phyloP scores from a whole-genome alignment of 345 rosid species.

The sweet orange (Citrus sinensis) region DNA sequence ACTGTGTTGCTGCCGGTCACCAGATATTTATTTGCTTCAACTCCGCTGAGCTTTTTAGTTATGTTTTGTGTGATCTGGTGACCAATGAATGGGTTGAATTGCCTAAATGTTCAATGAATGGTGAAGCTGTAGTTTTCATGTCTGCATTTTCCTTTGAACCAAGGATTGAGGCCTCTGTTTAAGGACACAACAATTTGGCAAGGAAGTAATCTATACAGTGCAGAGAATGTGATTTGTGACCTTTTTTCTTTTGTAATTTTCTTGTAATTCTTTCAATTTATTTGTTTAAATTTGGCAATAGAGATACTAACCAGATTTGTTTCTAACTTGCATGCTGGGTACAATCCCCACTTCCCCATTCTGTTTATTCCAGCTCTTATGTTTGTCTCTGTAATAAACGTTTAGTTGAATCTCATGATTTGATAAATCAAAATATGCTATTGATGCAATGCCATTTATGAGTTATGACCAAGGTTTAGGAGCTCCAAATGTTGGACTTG shows the following conservation, averaged over 20 bases:
- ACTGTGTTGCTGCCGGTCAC: conserved; percentile 72
- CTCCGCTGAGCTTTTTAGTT: conserved; percentile 52
- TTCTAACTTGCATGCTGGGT: not conserved
- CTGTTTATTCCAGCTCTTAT: not conserved
- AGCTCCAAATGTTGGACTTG: not conserved
- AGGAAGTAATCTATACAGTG: not conserved
- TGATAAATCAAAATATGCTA: not conserved
- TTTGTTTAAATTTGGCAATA: not conserved
- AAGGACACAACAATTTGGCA: conserved; percentile 9
- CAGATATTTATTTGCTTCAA: conserved; percentile 69
- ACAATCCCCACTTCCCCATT: not conserved
- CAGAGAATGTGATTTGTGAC: not conserved
- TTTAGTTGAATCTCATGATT: not conserved
- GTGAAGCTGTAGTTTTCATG: conserved; percentile 64
- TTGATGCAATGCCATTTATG: not conserved
- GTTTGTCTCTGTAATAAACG: not conserved
- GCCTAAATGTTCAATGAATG: conserved; percentile 45
- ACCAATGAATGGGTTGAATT: conserved; percentile 60
- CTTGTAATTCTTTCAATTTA: not conserved
- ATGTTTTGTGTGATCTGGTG: conserved; percentile 45
- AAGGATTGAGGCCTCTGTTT: conserved; percentile 65
- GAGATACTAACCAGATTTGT: not conserved
- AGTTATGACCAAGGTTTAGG: not conserved
- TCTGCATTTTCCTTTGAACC: conserved; percentile 88
- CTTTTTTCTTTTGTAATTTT: not conserved